Conservation (phyloP, 2,329 filamentous ascomycete species). For the Colletotrichum melonis region DNA sequence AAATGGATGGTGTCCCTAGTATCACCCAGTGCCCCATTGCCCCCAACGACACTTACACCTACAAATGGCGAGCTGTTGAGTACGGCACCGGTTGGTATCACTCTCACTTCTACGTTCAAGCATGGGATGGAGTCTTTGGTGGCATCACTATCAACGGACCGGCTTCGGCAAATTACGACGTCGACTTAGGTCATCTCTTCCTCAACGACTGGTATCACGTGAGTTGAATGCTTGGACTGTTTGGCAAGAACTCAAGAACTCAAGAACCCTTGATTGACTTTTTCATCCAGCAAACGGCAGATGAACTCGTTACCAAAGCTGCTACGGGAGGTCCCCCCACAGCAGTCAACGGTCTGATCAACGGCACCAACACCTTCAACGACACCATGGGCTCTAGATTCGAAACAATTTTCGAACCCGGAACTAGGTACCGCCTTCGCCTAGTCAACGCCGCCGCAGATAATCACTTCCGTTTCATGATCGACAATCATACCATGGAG, state of each 20-base stretch:
- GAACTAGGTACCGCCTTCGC: constrained; percentile 58
- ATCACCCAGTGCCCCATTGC: constrained; percentile 63
- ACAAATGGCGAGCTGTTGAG: constrained; percentile 66
- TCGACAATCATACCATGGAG: constrained; percentile 67
- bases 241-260: too few species aligned
- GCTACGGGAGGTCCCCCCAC: constrained; percentile 46
- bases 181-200: constrained; percentile 70
- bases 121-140: constrained; percentile 68
- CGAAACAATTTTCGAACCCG: constrained; percentile 51
- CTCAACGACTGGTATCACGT: constrained; percentile 69
- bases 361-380: constrained; percentile 53
- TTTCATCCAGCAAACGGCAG: constrained; percentile 44
- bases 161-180: constrained; percentile 68
- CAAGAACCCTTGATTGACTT: too few species aligned
- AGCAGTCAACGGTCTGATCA: constrained; percentile 58
- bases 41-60: constrained; percentile 63
- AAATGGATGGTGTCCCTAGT: constrained; percentile 66
- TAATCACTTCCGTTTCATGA: constrained; percentile 59
- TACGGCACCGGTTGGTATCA: constrained; percentile 72
- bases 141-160: constrained; percentile 73
- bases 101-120: constrained; percentile 64
- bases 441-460: constrained; percentile 60
- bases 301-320: constrained; percentile 46
- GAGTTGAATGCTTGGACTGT: too few species aligned
- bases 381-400: constrained; percentile 48